Evolutionary conservation across 2,329 filamentous ascomycete species (phyloP), one percentile per base, ranked within the genome.

Genomic region (Phialophora macrospora): DNA sequence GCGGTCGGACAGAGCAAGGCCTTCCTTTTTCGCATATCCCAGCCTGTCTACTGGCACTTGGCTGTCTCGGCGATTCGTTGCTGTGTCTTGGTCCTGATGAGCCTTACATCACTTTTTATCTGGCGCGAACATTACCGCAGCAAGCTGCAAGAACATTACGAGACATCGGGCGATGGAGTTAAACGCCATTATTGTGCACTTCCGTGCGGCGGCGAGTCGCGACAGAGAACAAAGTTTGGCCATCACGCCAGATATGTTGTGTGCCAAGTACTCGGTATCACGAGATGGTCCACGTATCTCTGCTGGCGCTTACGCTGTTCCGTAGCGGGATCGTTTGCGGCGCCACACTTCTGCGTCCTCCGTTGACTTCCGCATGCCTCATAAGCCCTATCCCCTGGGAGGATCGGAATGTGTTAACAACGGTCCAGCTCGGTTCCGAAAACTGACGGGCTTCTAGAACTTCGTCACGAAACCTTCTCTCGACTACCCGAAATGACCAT

Each of bases 281-380:
- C 34, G 30, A 38, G 58, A 60, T 54, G 51, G 24, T 44, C 9
- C 3, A 24, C 24, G 24, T 20, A 28, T 41, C 46, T 14, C 20
- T 11, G n/a, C 1, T 9, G n/a, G 26, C 41, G 14, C 3, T n/a
- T 48, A 8, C 38, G 55, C 24, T 44, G 22, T 20, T 17, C 57
- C 44, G 26, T 34, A 52, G 12, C 41, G 44, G 17, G 41, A 59
- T 44, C 56, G 6, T 55, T 28, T 3, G n/a, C 17, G 34, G 17
- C 46, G 44, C 46, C 57, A 52, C 30, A 12, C 26, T 41, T 38
- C 20, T 60, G 26, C 44, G 7, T n/a, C 30, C 28, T 51, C 58
- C 58, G 58, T 54, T 22, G 26, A 52, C 28, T 52, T 60, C 58
- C 58, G 48, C 48, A n/a, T 24, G 20, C 34, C 24, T 57, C 41